Evolutionary conservation across 1,284 basidiomycete genomes (phyloP), one percentile per base, ranked within the genome.

Genomic region (Stereum hirsutum): DNA sequence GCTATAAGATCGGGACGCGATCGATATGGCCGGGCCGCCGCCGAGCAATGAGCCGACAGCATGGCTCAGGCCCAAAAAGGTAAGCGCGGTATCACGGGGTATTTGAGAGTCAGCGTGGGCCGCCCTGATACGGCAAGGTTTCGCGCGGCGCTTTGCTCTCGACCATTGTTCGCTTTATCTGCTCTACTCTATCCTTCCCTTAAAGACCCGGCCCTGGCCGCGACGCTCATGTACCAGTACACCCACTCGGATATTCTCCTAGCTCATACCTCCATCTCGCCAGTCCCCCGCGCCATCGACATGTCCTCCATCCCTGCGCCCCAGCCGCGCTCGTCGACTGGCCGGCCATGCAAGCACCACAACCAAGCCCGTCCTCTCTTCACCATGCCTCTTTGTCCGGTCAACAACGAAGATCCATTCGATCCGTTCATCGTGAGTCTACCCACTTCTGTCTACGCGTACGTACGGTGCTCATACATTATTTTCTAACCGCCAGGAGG

Each of bases 291-390:
- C 41, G 14, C n/a, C 27, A 12, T 23, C 37, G 46, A 46, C 41
- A 53, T 53, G 52, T 24, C 45, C 26, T 37, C 52, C 39, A 52
- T 53, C 30, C 41, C 49, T 40, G 51, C 51, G 6, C 52, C 52
- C 20, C 48, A 53, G 33, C 52, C 51, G 12, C 49, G 46, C 19
- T n/a, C n/a, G n/a, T n/a, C n/a, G n/a, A n/a, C n/a, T n/a, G n/a
- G n/a, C n/a, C n/a, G n/a, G n/a, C n/a, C n/a, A n/a, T n/a, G n/a
- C n/a, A n/a, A n/a, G n/a, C n/a, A n/a, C n/a, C n/a, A n/a, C n/a
- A n/a, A n/a, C n/a, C n/a, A n/a, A n/a, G n/a, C n/a, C n/a, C 47
- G 47, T 21, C 42, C 44, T 14, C 34, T 30, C 17, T 43, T 39
- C 6, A 44, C 44, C 28, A 42, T 45, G 21, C 43, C 47, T 20